Evolutionary conservation across 257 asterid species (phyloP).

Genomic region (Verbena officinalis): DNA sequence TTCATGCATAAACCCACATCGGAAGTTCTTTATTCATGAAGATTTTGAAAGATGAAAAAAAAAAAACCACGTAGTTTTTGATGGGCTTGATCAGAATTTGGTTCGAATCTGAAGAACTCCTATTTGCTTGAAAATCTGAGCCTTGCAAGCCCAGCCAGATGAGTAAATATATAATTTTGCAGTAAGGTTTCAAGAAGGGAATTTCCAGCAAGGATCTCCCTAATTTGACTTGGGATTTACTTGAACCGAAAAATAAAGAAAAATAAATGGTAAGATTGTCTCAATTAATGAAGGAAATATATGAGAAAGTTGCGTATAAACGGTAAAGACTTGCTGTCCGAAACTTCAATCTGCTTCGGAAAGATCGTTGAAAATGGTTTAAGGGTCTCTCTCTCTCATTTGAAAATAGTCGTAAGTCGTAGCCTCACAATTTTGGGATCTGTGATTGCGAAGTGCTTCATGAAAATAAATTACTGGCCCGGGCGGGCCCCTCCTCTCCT

Average conservation of each 20-base stretch:
- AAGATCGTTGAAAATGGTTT: neutral
- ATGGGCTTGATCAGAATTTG: neutral
- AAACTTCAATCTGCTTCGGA: too few relatives aligned
- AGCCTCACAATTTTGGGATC: too few relatives aligned
- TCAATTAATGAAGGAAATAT: too few relatives aligned
- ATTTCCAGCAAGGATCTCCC: neutral
- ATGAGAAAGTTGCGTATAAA: too few relatives aligned
- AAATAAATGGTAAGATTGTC: too few relatives aligned
- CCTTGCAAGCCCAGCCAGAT: neutral
- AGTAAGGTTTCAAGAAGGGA: neutral
- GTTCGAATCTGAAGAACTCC: constrained; percentile 5
- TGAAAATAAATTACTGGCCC: neutral
- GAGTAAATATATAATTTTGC: neutral
- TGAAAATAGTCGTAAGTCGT: too few relatives aligned
- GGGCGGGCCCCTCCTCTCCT: too few relatives aligned
- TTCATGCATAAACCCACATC: too few relatives aligned
- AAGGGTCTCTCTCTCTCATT: too few relatives aligned
- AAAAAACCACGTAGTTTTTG: too few relatives aligned
- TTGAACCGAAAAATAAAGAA: neutral
- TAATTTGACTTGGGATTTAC: neutral
- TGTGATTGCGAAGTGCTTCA: neutral
- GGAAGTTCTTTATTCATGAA: constrained; percentile 12
- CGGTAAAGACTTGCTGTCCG: too few relatives aligned
- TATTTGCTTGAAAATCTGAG: constrained; percentile 2
- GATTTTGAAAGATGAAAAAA: too few relatives aligned